A percentile compares a stretch with the other conserved stretches of the same genome.
Conservation (phyloP, 257 asterid species). For the Apocynum venetum region DNA sequence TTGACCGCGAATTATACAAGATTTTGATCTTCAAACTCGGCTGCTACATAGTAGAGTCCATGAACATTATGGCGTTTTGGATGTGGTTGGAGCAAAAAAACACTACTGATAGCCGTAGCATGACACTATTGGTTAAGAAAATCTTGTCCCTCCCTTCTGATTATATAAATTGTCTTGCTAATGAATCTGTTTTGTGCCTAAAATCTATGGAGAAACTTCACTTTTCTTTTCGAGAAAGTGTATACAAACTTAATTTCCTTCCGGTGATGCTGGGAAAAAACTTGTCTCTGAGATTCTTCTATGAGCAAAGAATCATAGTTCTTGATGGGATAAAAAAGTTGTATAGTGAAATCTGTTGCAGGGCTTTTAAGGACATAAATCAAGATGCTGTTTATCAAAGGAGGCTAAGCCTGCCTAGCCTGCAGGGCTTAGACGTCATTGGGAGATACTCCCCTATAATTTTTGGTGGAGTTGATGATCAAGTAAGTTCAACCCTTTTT, state of each 20-base stretch:
- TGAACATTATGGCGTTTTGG: constrained; percentile 49
- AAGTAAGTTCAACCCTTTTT: background rate
- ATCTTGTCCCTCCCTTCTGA: constrained; percentile 30
- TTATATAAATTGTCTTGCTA: constrained; percentile 28
- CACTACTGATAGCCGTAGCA: constrained; percentile 2
- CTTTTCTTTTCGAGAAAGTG: background rate
- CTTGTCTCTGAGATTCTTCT: constrained; percentile 27
- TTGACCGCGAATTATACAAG: constrained; percentile 44
- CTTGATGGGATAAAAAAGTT: constrained; percentile 23
- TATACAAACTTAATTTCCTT: constrained; percentile 5
- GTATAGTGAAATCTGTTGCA: constrained; percentile 29
- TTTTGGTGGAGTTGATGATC: background rate
- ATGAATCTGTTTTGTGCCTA: constrained; percentile 46
- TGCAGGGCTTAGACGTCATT: background rate
- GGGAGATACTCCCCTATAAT: no score
- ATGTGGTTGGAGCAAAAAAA: constrained; percentile 48
- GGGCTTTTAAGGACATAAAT: constrained; percentile 48
- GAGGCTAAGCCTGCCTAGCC: background rate
- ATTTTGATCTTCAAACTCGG: constrained; percentile 30
- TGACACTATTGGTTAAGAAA: constrained; percentile 19
- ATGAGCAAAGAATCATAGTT: constrained; percentile 33
- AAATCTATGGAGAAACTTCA: constrained; percentile 30
- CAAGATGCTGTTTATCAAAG: background rate
- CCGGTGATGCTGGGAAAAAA: constrained; percentile 22
- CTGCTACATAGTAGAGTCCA: constrained; percentile 47